Evolutionary conservation across 129 eudicot genomes (phyloP).

Genomic region (Centrapalus pauciflorus): DNA sequence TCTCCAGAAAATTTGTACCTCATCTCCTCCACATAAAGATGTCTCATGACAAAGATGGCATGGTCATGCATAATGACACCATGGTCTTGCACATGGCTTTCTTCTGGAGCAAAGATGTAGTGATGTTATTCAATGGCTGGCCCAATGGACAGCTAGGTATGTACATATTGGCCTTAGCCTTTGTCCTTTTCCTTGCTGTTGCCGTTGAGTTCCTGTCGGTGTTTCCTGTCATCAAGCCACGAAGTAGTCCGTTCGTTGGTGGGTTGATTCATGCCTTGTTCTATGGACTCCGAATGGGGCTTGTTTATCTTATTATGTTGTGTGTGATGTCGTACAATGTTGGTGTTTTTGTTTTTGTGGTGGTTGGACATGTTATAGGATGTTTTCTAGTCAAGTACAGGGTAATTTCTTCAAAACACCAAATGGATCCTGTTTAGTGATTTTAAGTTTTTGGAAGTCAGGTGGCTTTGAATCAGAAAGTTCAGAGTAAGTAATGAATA

Average conservation of each 20-base stretch:
- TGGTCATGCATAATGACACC: slow-evolving; percentile 27
- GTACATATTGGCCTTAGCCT: slow-evolving; percentile 54
- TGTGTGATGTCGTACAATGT: slow-evolving; percentile 69
- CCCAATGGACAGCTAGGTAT: slow-evolving; percentile 41
- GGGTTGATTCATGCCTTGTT: slow-evolving; percentile 35
- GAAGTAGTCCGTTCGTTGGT: slow-evolving; percentile 21
- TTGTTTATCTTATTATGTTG: slow-evolving; percentile 60
- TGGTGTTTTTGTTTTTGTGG: slow-evolving; percentile 52
- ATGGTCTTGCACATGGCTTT: slow-evolving; percentile 57
- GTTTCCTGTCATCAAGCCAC: slow-evolving; percentile 19
- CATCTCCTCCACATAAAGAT: slow-evolving; percentile 6
- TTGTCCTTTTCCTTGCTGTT: slow-evolving; percentile 38
- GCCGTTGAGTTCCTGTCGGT: slow-evolving; percentile 35
- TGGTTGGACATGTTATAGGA: slow-evolving; percentile 53
- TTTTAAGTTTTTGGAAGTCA: background rate
- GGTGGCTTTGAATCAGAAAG: background rate
- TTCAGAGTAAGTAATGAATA: background rate
- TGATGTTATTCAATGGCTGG: slow-evolving; percentile 55
- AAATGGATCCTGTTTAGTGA: slow-evolving; percentile 10
- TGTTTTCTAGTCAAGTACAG: slow-evolving; percentile 39
- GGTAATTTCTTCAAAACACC: slow-evolving; percentile 23
- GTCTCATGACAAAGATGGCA: slow-evolving; percentile 17
- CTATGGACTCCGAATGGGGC: slow-evolving; percentile 45
- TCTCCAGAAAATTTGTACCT: background rate
- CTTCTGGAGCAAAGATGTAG: slow-evolving; percentile 64